Evolutionary conservation across 2,329 filamentous ascomycete genomes (phyloP), one percentile per base, ranked within the genome.

Genomic region (Ophiostoma quercus): DNA sequence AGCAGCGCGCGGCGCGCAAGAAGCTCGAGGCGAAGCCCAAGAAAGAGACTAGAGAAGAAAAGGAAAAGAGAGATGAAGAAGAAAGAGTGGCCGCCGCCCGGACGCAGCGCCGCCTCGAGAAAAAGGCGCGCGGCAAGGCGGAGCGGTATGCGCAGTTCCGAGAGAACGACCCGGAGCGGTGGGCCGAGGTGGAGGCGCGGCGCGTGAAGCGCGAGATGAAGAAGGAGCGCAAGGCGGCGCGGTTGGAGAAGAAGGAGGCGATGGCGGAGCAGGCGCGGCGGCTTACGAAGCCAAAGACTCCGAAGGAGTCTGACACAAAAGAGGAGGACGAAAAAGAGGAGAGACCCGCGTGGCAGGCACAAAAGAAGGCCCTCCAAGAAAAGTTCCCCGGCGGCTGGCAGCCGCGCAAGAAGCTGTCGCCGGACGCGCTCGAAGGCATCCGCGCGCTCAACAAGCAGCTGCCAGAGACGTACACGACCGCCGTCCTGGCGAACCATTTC

Each of bases 401-500:
- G 37, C 94, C 95, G 39, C 85, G 86, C 67, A 97, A 96, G 79
- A 89, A 89, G 71, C 84, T 99, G 11, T 98, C 95, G 0, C 95
- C 95, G 0, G 94, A 98, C 78, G 92, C 94, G 0, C 83, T 97
- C 41, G 89, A 91, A n/a, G 94, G 93, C 60, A 96, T 99, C 74
- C 88, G 93, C 60, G 89, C 91, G 25, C 83, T 99, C 43, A 88
- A 97, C 78, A 82, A 85, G 34, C 88, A 92, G 74, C 90, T 92
- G 73, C 92, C 94, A 0, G 84, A 90, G 2, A 84, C 85, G 70
- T 97, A 93, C 80, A 91, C 90, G 3, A 96, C 91, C 0, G 79
- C 84, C 19, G 84, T 87, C 43, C 87, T 98, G 16, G 87, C 94
- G 0, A 77, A 88, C 1, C 87, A 92, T 74, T 99, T 98, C 79